phyloP scores from a whole-genome alignment of 2,329 filamentous ascomycete genomes.

The Talaromyces albobiverticillius region DNA sequence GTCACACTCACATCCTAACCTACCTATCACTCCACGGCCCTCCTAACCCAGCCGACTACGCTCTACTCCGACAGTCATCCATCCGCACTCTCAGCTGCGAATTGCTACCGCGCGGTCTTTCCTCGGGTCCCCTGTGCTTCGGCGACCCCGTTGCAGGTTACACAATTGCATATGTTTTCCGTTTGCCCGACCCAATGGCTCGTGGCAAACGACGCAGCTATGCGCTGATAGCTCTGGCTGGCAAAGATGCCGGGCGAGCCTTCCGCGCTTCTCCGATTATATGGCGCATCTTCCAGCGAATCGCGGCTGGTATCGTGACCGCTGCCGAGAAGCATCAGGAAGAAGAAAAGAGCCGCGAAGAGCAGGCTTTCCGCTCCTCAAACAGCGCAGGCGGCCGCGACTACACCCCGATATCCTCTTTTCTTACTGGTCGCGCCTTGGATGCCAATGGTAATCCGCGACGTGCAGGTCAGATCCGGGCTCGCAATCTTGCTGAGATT shows the following conservation, averaged over 20 bases:
- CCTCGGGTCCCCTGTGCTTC: slow-evolving; percentile 58
- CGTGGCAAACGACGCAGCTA: slow-evolving; percentile 57
- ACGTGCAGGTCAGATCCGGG: slow-evolving; percentile 52
- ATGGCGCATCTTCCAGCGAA: slow-evolving; percentile 54
- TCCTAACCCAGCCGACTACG: slow-evolving; percentile 52
- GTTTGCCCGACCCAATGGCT: slow-evolving; percentile 56
- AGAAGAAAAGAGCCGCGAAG: slow-evolving; percentile 42
- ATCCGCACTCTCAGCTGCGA: slow-evolving; percentile 59
- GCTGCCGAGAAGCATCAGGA: slow-evolving; percentile 46
- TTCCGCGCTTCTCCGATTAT: slow-evolving; percentile 48
- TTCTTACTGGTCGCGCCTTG: slow-evolving; percentile 54
- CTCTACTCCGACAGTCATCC: slow-evolving; percentile 55
- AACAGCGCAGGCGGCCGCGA: slow-evolving; percentile 34
- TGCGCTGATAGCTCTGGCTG: slow-evolving; percentile 56
- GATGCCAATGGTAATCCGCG: slow-evolving; percentile 57
- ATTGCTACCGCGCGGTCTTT: slow-evolving; percentile 53
- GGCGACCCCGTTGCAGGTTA: slow-evolving; percentile 56
- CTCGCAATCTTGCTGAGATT: slow-evolving; percentile 57
- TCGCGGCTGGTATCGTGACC: slow-evolving; percentile 52
- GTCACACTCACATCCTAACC: slow-evolving; percentile 56
- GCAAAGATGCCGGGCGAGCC: slow-evolving; percentile 49
- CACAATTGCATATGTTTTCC: slow-evolving; percentile 60
- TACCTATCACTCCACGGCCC: slow-evolving; percentile 59
- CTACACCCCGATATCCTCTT: slow-evolving; percentile 57
- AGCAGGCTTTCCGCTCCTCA: slow-evolving; percentile 26